Evolutionary conservation across 1,284 basidiomycete genomes (phyloP).

Genomic region (Rhodotorula sp.): DNA sequence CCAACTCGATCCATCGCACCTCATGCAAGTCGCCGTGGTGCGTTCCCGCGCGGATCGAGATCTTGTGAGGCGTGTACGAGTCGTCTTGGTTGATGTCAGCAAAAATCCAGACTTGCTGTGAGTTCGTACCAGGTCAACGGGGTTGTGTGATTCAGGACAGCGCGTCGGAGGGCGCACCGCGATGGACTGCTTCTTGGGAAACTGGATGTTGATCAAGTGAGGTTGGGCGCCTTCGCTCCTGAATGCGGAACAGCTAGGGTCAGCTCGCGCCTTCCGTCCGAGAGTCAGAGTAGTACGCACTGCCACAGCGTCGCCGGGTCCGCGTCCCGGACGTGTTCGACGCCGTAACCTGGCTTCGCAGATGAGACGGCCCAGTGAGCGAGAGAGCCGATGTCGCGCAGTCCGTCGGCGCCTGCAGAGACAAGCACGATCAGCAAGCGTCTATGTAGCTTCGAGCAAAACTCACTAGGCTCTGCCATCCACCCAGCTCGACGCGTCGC

Average conservation of each 20-base stretch:
- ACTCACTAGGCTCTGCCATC: conserved; percentile 24
- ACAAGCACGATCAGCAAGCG: background rate
- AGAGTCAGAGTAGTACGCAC: conserved; percentile 57
- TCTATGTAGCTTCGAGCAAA: fast-evolving
- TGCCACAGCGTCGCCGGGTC: conserved; percentile 97
- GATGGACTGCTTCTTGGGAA: conserved; percentile 83
- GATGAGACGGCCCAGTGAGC: conserved; percentile 97
- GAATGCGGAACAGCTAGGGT: conserved; percentile 15
- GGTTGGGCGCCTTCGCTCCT: conserved; percentile 98
- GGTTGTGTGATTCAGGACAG: background rate
- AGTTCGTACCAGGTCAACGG: background rate
- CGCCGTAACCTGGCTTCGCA: conserved; percentile 93
- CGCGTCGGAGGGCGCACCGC: conserved; percentile 58
- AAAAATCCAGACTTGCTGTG: conserved; percentile 83
- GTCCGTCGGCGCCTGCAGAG: conserved; percentile 16
- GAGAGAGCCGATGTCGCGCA: conserved; percentile 72
- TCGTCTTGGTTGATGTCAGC: conserved; percentile 87
- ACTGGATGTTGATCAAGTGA: conserved; percentile 91
- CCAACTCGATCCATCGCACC: conserved; percentile 74
- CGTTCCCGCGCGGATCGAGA: conserved; percentile 88
- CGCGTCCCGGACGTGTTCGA: conserved; percentile 82
- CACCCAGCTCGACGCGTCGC: too few relatives aligned
- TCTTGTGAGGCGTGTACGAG: conserved; percentile 90
- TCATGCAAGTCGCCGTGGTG: conserved; percentile 89
- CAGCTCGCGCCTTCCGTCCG: background rate